phyloP scores from a whole-genome alignment of 768 basidiomycete genomes.

The Suillus discolor region DNA sequence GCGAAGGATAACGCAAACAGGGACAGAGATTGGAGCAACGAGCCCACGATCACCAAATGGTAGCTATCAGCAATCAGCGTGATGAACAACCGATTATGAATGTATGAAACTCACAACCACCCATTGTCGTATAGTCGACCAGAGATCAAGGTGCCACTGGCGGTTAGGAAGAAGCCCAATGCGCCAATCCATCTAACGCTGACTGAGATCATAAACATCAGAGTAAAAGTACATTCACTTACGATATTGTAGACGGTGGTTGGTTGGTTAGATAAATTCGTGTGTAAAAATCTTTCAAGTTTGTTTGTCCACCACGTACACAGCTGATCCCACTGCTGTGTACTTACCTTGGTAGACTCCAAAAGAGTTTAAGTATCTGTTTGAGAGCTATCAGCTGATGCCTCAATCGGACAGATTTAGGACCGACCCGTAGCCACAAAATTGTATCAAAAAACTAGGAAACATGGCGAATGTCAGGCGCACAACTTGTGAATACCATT shows the following conservation, averaged over 20 bases:
- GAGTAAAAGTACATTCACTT: constrained; percentile 11
- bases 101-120: constrained; percentile 36
- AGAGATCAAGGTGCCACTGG: constrained; percentile 39
- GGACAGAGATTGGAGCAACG: constrained; percentile 19
- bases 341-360: constrained; percentile 36
- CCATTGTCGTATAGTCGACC: constrained; percentile 48
- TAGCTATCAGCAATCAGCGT: constrained; percentile 15
- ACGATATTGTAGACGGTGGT: constrained; percentile 33
- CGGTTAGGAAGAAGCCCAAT: constrained; percentile 40
- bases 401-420: neutral
- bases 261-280: constrained; percentile 30
- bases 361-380: constrained; percentile 29
- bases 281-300: constrained; percentile 34
- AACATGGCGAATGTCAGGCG: neutral
- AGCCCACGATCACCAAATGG: constrained; percentile 16
- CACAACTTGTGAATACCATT: neutral
- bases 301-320: constrained; percentile 10
- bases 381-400: neutral
- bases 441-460: constrained; percentile 26
- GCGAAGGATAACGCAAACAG: constrained; percentile 33
- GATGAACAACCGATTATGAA: constrained; percentile 23
- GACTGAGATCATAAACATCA: constrained; percentile 28
- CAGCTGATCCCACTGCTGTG: neutral
- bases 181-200: constrained; percentile 41
- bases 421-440: constrained; percentile 30